Conservation (phyloP, 768 basidiomycete genomes). For the Boletus edulis region DNA sequence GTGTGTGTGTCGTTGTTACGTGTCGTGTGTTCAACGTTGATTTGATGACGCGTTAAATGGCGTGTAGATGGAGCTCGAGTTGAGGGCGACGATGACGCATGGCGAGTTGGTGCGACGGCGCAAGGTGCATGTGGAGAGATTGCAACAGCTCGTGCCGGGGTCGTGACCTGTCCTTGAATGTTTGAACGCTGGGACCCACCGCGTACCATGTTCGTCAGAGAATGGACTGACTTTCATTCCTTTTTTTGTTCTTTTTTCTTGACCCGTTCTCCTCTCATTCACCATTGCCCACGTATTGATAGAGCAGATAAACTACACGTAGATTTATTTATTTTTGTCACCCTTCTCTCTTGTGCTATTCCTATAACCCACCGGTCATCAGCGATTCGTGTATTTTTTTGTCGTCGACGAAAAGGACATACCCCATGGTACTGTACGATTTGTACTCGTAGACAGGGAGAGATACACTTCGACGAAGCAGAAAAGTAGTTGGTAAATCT, state of each 20-base stretch:
- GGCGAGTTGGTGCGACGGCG: conserved; percentile 56
- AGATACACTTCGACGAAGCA: too few species aligned
- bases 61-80: conserved; percentile 53
- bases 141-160: conserved; percentile 41
- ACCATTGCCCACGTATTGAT: background rate
- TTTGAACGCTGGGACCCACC: too few species aligned
- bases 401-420: background rate
- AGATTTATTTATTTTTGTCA: background rate
- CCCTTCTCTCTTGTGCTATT: background rate
- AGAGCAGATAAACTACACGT: conserved; percentile 11
- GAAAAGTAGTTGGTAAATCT: too few species aligned
- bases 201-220: too few species aligned
- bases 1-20: conserved; percentile 36
- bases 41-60: background rate
- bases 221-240: too few species aligned
- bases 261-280: background rate
- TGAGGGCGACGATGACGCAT: conserved; percentile 51
- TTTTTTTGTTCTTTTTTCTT: background rate
- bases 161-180: background rate
- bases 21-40: background rate
- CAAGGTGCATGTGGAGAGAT: conserved; percentile 45
- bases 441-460: background rate
- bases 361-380: background rate
- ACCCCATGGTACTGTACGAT: conserved; percentile 3
- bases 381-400: background rate